These are phyloP conservation scores for Botrytis pseudocinerea DNA, from an alignment of 2,329 filamentous ascomycete genomes.

Conservation along the genomic window DNA sequence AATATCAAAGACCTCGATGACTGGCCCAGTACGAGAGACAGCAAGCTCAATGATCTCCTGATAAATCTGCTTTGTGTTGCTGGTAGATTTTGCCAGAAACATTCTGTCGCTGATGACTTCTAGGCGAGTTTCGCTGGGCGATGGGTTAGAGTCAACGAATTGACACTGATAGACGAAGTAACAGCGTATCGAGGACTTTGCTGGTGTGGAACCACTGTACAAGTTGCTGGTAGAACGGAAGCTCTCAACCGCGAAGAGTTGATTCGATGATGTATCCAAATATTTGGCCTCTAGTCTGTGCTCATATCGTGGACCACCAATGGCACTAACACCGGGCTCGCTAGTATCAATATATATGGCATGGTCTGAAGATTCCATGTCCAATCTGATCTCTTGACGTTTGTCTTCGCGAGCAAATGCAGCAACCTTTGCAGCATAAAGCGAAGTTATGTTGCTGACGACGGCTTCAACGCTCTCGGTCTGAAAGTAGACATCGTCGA, in stretches of 20 bases:
- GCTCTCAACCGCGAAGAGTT: slow-evolving; percentile 89
- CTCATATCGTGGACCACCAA: slow-evolving; percentile 87
- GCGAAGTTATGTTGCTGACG: slow-evolving; percentile 89
- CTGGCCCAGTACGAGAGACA: slow-evolving; percentile 81
- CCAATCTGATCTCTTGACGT: slow-evolving; percentile 87
- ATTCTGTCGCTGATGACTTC: slow-evolving; percentile 90
- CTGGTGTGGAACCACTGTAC: slow-evolving; percentile 57
- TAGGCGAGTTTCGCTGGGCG: slow-evolving; percentile 78
- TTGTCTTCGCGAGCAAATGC: slow-evolving; percentile 92
- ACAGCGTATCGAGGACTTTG: slow-evolving; percentile 84
- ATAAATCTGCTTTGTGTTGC: slow-evolving; percentile 95
- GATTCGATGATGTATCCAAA: slow-evolving; percentile 71
- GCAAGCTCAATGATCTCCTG: slow-evolving; percentile 88
- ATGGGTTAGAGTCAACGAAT: slow-evolving; percentile 75
- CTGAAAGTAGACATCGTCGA: slow-evolving; percentile 98
- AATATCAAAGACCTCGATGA: slow-evolving; percentile 97
- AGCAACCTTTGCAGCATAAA: slow-evolving; percentile 96
- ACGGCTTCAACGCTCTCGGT: slow-evolving; percentile 85
- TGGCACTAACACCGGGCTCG: slow-evolving; percentile 75
- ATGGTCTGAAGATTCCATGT: slow-evolving; percentile 93
- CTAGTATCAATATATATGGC: slow-evolving; percentile 99
- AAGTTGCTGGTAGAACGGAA: slow-evolving; percentile 88
- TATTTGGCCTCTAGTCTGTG: slow-evolving; percentile 94
- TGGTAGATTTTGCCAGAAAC: slow-evolving; percentile 93
- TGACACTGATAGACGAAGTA: slow-evolving; percentile 99